Evolutionary conservation across 2,329 filamentous ascomycete genomes (phyloP).

Genomic region (Mycosphaerelloides madeirae): DNA sequence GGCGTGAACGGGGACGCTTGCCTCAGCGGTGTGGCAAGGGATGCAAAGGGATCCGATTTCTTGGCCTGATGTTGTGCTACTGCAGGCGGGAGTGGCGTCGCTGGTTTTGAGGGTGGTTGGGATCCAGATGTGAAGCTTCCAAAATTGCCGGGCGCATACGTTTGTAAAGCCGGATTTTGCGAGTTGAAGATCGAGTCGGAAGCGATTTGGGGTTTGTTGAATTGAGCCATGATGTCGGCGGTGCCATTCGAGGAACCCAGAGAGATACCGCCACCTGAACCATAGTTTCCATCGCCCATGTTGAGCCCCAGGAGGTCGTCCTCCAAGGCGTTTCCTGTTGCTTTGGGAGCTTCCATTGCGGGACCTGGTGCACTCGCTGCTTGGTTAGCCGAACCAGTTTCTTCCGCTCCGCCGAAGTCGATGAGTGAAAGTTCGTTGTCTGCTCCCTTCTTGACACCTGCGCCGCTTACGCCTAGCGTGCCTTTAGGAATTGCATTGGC

Average conservation of each 20-base stretch:
- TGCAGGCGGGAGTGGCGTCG: constrained; percentile 42
- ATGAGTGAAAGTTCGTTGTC: constrained; percentile 85
- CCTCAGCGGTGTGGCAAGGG: constrained; percentile 51
- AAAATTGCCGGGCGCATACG: constrained; percentile 48
- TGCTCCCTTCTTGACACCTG: constrained; percentile 60
- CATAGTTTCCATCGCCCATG: constrained; percentile 65
- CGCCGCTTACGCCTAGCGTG: constrained; percentile 62
- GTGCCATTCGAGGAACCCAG: constrained; percentile 51
- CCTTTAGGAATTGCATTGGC: constrained; percentile 80
- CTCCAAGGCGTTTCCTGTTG: constrained; percentile 65
- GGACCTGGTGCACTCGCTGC: constrained; percentile 3
- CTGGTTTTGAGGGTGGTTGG: constrained; percentile 42
- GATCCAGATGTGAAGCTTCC: constrained; percentile 43
- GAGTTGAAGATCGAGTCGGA: constrained; percentile 30
- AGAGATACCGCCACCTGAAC: constrained; percentile 75
- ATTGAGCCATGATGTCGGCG: constrained; percentile 33
- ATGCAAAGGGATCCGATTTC: constrained; percentile 58
- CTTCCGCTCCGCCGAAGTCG: constrained; percentile 71
- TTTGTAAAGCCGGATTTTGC: constrained; percentile 22
- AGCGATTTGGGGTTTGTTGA: constrained; percentile 25
- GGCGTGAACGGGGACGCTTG: constrained; percentile 48
- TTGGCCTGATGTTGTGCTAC: constrained; percentile 24
- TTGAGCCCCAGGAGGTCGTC: constrained; percentile 88
- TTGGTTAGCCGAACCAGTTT: constrained; percentile 38
- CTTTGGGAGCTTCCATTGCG: constrained; percentile 38